phyloP scores from a whole-genome alignment of 1,284 basidiomycete genomes.

The Gomphus bonarii region DNA sequence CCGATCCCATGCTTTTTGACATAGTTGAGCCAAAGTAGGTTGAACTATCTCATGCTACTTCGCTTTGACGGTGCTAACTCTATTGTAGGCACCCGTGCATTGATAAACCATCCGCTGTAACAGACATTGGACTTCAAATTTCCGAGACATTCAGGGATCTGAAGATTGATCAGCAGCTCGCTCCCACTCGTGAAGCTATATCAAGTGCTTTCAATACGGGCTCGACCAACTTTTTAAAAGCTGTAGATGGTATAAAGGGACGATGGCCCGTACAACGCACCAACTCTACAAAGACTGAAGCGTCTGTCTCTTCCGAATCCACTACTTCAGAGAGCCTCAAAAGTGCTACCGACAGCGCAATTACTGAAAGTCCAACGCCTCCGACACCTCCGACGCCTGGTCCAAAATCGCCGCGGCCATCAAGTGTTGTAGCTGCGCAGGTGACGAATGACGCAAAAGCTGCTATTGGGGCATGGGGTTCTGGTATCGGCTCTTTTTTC shows the following conservation, averaged over 20 bases:
- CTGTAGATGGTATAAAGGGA: conserved; percentile 76
- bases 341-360: neutral
- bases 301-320: conserved; percentile 14
- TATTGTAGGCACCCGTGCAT: conserved; percentile 70
- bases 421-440: conserved; percentile 23
- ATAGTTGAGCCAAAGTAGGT: conserved; percentile 79
- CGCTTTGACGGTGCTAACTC: neutral
- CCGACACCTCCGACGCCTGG: conserved; percentile 20
- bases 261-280: conserved; percentile 46
- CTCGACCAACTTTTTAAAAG: conserved; percentile 77
- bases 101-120: conserved; percentile 77
- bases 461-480: conserved; percentile 38
- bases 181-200: conserved; percentile 79
- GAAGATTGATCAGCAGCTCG: conserved; percentile 81
- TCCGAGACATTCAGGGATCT: conserved; percentile 87
- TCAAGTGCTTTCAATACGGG: conserved; percentile 64
- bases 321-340: neutral
- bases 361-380: conserved; percentile 16
- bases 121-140: conserved; percentile 81
- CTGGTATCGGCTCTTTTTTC: conserved; percentile 54
- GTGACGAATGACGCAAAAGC: conserved; percentile 28
- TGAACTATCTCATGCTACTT: neutral
- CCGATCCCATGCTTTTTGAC: conserved; percentile 85
- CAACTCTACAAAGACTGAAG: conserved; percentile 19
- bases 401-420: conserved; percentile 17